These are phyloP conservation scores for Aspergillus puulaauensis DNA, from an alignment of 2,329 filamentous ascomycete species.

Conservation along the genomic window DNA sequence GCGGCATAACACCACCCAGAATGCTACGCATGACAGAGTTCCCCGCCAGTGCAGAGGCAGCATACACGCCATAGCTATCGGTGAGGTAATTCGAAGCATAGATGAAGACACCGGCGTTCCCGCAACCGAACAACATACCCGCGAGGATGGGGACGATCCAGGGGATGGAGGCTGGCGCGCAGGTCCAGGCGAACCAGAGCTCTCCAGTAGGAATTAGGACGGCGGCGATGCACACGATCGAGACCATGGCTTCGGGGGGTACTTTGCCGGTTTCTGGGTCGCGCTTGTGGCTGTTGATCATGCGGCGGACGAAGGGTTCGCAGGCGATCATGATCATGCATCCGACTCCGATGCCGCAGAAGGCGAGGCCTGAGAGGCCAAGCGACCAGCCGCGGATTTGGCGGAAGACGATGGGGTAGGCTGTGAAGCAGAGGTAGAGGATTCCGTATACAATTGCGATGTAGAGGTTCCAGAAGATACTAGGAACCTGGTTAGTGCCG, in stretches of 20 bases:
- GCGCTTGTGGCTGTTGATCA: slow-evolving; percentile 74
- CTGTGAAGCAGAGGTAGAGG: slow-evolving; percentile 85
- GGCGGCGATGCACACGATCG: slow-evolving; percentile 75
- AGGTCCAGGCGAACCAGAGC: slow-evolving; percentile 87
- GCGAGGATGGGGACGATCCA: slow-evolving; percentile 79
- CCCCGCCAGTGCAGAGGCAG: slow-evolving; percentile 75
- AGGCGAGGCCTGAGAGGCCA: slow-evolving; percentile 73
- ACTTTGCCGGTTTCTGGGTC: slow-evolving; percentile 74
- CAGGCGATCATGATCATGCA: slow-evolving; percentile 51
- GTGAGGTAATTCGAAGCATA: slow-evolving; percentile 80
- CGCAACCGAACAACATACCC: slow-evolving; percentile 74
- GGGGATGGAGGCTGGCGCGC: slow-evolving; percentile 71
- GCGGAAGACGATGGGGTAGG: slow-evolving; percentile 81
- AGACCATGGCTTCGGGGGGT: slow-evolving; percentile 76
- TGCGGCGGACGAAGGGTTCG: slow-evolving; percentile 69
- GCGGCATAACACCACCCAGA: slow-evolving; percentile 74
- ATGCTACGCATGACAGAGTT: slow-evolving; percentile 73
- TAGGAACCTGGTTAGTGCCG: slow-evolving; percentile 27
- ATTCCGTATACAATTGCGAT: slow-evolving; percentile 80
- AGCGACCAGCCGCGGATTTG: slow-evolving; percentile 74
- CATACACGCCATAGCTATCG: slow-evolving; percentile 75
- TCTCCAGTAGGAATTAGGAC: slow-evolving; percentile 74
- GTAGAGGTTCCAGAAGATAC: slow-evolving; percentile 72
- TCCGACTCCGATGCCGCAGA: slow-evolving; percentile 68
- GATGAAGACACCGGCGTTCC: slow-evolving; percentile 77